Evolutionary conservation across 495 filamentous ascomycete genomes (phyloP).

Genomic region (Penicillium longicatenatum): DNA sequence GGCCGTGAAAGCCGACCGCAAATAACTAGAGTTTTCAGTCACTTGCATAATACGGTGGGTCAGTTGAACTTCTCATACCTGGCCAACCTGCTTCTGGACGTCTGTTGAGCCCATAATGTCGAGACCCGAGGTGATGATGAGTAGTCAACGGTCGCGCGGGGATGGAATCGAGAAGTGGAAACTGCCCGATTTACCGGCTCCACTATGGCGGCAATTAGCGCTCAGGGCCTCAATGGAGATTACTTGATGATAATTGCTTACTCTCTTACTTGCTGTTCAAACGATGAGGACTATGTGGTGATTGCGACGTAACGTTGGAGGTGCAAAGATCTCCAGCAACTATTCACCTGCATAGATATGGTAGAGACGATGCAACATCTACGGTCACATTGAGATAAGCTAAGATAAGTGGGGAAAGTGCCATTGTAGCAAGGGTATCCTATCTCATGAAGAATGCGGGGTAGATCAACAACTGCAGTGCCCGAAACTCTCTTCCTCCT

Average conservation of each 20-base stretch:
- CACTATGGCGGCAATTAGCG: not conserved
- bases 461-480: constrained; percentile 8
- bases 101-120: constrained; percentile 26
- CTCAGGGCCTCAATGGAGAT: not conserved
- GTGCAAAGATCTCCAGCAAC: not conserved
- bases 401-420: not conserved
- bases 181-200: not conserved
- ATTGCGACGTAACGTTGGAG: not conserved
- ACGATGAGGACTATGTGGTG: too few species aligned
- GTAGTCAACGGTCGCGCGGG: constrained; percentile 9
- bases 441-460: constrained; percentile 15
- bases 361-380: not conserved
- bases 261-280: too few species aligned
- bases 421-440: not conserved
- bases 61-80: constrained; percentile 20
- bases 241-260: too few species aligned
- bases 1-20: constrained; percentile 51
- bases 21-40: constrained; percentile 38
- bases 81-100: constrained; percentile 37
- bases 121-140: not conserved
- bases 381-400: not conserved
- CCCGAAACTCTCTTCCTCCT: constrained; percentile 3
- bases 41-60: not conserved
- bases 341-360: not conserved
- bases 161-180: constrained; percentile 4